These are phyloP conservation scores for Dipodascopsis uninucleata DNA, from an alignment of 805 yeast species.

Conservation along the genomic window DNA sequence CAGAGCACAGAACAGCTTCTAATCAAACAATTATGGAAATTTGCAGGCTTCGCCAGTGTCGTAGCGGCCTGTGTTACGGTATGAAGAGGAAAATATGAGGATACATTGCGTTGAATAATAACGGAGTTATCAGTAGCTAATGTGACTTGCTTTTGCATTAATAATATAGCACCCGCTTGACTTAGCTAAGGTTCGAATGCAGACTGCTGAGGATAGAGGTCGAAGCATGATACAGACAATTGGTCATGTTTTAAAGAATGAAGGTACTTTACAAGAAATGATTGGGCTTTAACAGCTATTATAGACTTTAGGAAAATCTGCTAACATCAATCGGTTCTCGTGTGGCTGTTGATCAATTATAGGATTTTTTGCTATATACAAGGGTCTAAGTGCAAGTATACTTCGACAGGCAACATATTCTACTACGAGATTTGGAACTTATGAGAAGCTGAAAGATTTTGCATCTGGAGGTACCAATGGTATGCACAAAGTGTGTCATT, in stretches of 20 bases:
- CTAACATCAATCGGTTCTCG: no score
- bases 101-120: background rate
- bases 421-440: conserved; percentile 80
- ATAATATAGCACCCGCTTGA: conserved; percentile 64
- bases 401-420: conserved; percentile 86
- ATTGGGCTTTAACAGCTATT: background rate
- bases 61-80: conserved; percentile 41
- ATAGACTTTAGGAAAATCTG: no score
- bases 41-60: conserved; percentile 36
- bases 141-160: background rate
- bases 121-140: no score
- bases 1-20: no score
- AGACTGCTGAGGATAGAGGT: conserved; percentile 68
- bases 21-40: no score
- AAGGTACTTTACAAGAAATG: conserved; percentile 46
- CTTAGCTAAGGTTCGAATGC: conserved; percentile 80
- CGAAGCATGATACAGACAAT: conserved; percentile 61
- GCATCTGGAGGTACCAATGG: conserved; percentile 24
- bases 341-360: no score
- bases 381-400: conserved; percentile 77
- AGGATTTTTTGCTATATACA: conserved; percentile 57
- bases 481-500: background rate
- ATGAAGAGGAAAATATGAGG: background rate
- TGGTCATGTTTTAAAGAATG: conserved; percentile 53
- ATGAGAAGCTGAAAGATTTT: conserved; percentile 65